phyloP scores from a whole-genome alignment of 371 early-diverging fungal species.

The Mucor irregularis region DNA sequence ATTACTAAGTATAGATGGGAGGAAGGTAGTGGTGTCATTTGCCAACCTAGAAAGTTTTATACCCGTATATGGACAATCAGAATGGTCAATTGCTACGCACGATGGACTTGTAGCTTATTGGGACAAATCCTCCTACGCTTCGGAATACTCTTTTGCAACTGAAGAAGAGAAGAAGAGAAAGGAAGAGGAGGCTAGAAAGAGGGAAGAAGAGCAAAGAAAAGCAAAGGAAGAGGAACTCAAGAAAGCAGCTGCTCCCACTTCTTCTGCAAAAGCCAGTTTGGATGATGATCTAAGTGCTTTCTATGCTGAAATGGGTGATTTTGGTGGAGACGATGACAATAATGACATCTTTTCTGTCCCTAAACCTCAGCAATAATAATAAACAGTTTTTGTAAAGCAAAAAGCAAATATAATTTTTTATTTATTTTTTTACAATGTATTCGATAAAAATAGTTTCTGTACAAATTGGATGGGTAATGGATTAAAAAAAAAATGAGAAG shows the following conservation, averaged over 20 bases:
- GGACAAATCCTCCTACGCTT: slow-evolving; percentile 54
- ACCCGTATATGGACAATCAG: slow-evolving; percentile 50
- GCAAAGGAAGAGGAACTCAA: slow-evolving; percentile 29
- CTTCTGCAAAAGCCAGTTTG: slow-evolving; percentile 20
- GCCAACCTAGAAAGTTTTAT: slow-evolving; percentile 54
- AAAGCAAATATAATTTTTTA: slow-evolving; percentile 4
- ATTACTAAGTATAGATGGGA: slow-evolving; percentile 43
- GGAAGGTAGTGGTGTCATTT: slow-evolving; percentile 37
- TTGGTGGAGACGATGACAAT: slow-evolving; percentile 25
- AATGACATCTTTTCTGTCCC: slow-evolving; percentile 46
- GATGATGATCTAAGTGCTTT: slow-evolving; percentile 49
- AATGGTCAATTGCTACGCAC: slow-evolving; percentile 41
- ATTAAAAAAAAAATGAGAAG: not conserved
- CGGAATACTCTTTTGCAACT: slow-evolving; percentile 30
- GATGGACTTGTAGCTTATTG: slow-evolving; percentile 53
- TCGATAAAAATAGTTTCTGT: slow-evolving; percentile 24
- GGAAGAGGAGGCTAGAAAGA: slow-evolving; percentile 17
- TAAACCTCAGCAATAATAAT: slow-evolving; percentile 8
- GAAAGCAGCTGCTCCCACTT: slow-evolving; percentile 21
- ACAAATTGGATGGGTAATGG: slow-evolving; percentile 7
- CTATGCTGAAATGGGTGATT: slow-evolving; percentile 47
- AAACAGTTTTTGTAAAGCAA: not conserved
- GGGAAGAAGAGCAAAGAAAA: not conserved
- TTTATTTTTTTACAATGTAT: slow-evolving; percentile 18
- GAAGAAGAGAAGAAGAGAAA: slow-evolving; percentile 25